Conservation (phyloP, 176 grass and related monocot species). For the Canna indica region DNA sequence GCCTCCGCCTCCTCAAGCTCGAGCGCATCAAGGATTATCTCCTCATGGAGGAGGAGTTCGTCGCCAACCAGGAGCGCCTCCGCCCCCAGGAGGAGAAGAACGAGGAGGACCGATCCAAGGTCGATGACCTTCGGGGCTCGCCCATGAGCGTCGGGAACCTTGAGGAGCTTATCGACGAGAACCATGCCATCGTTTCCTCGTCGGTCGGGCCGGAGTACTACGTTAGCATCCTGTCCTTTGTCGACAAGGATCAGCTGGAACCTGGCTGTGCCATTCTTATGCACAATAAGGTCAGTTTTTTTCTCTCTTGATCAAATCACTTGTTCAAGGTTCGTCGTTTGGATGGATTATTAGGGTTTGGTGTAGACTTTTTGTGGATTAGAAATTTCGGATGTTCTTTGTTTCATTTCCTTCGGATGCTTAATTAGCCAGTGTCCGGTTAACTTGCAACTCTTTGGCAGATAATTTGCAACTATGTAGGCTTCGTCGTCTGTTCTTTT, state of each 20-base stretch:
- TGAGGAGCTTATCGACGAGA: constrained; percentile 14
- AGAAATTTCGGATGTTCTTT: neutral
- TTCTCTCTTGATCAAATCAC: neutral
- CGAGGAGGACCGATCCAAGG: constrained; percentile 17
- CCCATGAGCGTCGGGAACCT: constrained; percentile 15
- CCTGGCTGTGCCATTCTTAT: constrained; percentile 11
- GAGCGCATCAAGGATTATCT: constrained; percentile 13
- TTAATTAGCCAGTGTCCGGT: too few species aligned
- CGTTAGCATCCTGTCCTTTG: constrained; percentile 11
- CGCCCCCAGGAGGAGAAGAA: constrained; percentile 17
- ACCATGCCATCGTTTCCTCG: constrained; percentile 9
- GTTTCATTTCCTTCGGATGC: too few species aligned
- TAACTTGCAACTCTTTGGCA: too few species aligned
- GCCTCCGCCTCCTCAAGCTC: constrained; percentile 15
- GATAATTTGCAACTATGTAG: too few species aligned
- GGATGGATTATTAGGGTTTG: neutral
- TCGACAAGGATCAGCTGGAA: constrained; percentile 17
- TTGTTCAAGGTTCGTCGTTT: neutral
- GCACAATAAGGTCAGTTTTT: neutral
- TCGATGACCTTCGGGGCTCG: constrained; percentile 7
- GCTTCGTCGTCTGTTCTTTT: too few species aligned
- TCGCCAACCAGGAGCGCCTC: constrained; percentile 13
- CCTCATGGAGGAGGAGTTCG: constrained; percentile 19
- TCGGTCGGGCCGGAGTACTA: constrained; percentile 17
- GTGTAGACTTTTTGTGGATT: neutral